Evolutionary conservation across 768 basidiomycete genomes (phyloP).

Genomic region (Leucosporidium creatinivorum): DNA sequence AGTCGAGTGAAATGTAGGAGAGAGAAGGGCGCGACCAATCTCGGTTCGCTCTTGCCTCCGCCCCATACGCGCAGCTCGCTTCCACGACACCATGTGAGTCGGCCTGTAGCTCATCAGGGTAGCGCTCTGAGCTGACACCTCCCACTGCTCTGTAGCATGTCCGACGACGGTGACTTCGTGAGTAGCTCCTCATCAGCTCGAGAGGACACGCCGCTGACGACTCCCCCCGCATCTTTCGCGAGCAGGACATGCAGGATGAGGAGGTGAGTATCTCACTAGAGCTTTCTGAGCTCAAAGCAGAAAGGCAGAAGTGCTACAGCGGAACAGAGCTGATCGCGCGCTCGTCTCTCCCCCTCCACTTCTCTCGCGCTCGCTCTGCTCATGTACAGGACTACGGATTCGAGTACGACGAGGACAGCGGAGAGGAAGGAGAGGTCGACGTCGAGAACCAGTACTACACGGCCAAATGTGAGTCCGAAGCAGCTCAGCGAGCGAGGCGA

Average conservation of each 20-base stretch:
- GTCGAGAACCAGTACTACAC: slow-evolving; percentile 98
- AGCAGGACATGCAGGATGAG: slow-evolving; percentile 43
- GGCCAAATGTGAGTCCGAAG: slow-evolving; percentile 66
- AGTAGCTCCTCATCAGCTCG: slow-evolving; percentile 6
- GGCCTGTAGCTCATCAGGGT: too few relatives aligned
- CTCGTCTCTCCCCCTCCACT: too few relatives aligned
- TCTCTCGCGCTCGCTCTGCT: too few relatives aligned
- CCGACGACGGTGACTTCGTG: slow-evolving; percentile 45
- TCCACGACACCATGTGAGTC: too few relatives aligned
- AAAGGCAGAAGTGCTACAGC: too few relatives aligned
- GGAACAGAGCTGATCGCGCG: neutral
- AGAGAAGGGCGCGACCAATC: neutral
- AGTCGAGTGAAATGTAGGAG: neutral
- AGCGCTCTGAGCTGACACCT: too few relatives aligned
- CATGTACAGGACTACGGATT: slow-evolving; percentile 75
- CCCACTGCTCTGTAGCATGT: slow-evolving; percentile 36
- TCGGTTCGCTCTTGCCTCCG: too few relatives aligned
- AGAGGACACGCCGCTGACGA: neutral
- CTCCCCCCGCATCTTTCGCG: too few relatives aligned
- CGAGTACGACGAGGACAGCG: slow-evolving; percentile 90
- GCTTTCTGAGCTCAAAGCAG: neutral
- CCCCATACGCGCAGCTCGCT: too few relatives aligned
- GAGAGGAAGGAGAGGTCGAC: slow-evolving; percentile 70
- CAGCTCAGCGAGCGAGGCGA: slow-evolving; percentile 32
- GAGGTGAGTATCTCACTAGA: slow-evolving; percentile 33